These are phyloP conservation scores for Blastocystis sp. DNA, from an alignment of 352 stramenopile genomes.

Conservation along the genomic window DNA sequence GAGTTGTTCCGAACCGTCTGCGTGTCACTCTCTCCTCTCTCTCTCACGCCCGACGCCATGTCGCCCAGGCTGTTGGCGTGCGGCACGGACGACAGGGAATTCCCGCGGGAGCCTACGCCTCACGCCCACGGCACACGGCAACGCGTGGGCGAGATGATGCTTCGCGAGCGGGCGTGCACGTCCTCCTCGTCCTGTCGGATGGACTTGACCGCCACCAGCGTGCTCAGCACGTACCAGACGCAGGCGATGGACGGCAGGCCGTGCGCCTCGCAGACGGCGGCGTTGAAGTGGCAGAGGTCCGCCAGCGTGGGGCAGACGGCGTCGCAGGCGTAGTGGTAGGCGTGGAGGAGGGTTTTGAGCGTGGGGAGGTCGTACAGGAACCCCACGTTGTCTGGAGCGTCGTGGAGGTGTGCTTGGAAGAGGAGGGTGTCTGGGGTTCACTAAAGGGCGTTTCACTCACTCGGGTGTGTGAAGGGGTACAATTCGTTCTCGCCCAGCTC, in stretches of 20 bases:
- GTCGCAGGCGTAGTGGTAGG: background rate
- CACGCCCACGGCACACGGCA: background rate
- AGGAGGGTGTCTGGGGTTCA: background rate
- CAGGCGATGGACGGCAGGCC: background rate
- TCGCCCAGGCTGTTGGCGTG: background rate
- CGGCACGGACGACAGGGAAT: background rate
- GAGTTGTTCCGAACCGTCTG: background rate
- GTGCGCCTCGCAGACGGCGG: background rate
- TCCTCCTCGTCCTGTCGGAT: background rate
- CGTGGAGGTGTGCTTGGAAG: background rate
- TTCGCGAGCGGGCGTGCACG: background rate
- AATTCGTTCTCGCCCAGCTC: constrained; percentile 26
- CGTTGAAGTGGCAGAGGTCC: background rate
- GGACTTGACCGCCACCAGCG: background rate
- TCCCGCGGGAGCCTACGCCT: background rate
- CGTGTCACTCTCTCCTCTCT: background rate
- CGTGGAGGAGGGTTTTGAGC: background rate
- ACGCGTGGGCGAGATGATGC: background rate
- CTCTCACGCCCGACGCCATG: background rate
- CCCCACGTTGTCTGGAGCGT: background rate
- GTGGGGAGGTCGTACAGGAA: background rate
- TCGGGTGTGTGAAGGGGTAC: background rate
- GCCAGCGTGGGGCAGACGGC: background rate
- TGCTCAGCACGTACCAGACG: background rate
- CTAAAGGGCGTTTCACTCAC: background rate